A percentile compares a stretch with the other conserved stretches of the same genome.
Conservation (phyloP, 2,329 filamentous ascomycete genomes). For the Dryadomyces quercivorus region DNA sequence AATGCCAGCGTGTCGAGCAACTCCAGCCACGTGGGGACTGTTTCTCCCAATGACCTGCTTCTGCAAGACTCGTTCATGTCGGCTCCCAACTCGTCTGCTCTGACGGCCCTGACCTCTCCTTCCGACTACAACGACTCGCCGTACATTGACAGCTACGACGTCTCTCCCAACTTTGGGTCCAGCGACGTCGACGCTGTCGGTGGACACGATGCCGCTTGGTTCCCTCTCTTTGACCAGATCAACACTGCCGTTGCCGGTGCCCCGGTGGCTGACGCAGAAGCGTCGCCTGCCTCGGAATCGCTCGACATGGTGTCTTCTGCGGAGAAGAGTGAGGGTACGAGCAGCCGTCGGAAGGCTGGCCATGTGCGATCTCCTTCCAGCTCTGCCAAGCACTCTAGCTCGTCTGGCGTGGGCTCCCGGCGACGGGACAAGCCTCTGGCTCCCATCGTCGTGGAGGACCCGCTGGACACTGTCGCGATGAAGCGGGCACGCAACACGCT, state of each 20-base stretch:
- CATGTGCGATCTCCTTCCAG: slow-evolving; percentile 26
- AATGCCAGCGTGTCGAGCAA: slow-evolving; percentile 28
- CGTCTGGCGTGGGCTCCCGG: slow-evolving; percentile 58
- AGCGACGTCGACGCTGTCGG: slow-evolving; percentile 39
- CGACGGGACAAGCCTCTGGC: slow-evolving; percentile 72
- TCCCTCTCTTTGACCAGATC: slow-evolving; percentile 56
- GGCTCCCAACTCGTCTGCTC: slow-evolving; percentile 67
- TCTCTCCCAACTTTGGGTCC: slow-evolving; percentile 62
- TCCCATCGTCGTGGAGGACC: slow-evolving; percentile 65
- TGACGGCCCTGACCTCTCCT: slow-evolving; percentile 78
- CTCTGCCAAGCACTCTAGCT: slow-evolving; percentile 48
- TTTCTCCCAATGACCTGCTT: slow-evolving; percentile 74
- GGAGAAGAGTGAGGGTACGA: slow-evolving; percentile 28
- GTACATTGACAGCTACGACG: slow-evolving; percentile 60
- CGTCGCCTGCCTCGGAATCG: slow-evolving; percentile 25
- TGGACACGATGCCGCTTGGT: slow-evolving; percentile 49
- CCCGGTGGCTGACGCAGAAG: slow-evolving; percentile 15
- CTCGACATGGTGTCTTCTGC: slow-evolving; percentile 14
- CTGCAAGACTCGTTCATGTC: slow-evolving; percentile 59
- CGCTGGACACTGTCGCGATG: slow-evolving; percentile 61
- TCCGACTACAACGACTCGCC: slow-evolving; percentile 69
- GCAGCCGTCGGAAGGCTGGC: slow-evolving; percentile 34
- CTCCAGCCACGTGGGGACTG: slow-evolving; percentile 50
- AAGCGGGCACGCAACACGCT: slow-evolving; percentile 92
- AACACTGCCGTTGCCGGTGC: slow-evolving; percentile 7